Base-by-base conservation (phyloP, 441 rosid genomes). In the Theobroma grandiflorum region DNA sequence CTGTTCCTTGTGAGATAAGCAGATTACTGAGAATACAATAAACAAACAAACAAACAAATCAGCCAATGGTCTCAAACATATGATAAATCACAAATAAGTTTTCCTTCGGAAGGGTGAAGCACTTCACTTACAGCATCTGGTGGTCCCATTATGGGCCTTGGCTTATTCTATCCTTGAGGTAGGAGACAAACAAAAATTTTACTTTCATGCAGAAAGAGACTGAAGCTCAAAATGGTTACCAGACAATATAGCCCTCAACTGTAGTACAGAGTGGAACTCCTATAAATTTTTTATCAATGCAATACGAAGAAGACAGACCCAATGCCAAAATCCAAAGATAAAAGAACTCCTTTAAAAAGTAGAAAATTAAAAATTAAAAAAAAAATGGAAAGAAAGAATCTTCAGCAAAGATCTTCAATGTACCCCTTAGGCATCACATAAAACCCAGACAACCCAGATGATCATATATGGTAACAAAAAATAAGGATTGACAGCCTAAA, bases 341-440 rank as follows among this genome's bases (percentile, higher is more conserved):
- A 40, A 16, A 15, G 22, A 15, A 2, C 43, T 64, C 20, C 68
- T 35, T 64, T 2, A 7, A 64, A 37, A 63, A 16, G 6, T 16
- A 7, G 12, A 37, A 14, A 58, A 53, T 22, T 11, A 68, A 43
- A 26, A 45, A 61, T 26, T 38, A 57, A 74, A 6, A 38, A 58
- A 57, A 74, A 6, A 38, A 33, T 20, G 11, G 55, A 43, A 16
- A 16, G 57, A 22, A 59, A 8, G 75, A 80, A 82, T 67, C 73
- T 76, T 76, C 68, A 79, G 55, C 84, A 77, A 42, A 83, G 83
- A 66, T 38, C 82, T 52, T 47, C 62, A 55, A 52, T 70, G 42
- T 8, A 8, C 57, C n/a, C 64, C 62, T 77, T 43, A 74, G 68
- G 26, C 61, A 73, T 50, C 49, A 58, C 72, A 77, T 70, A 4